Conservation (phyloP, 2,329 filamentous ascomycete species). For the Aciculosporium take region DNA sequence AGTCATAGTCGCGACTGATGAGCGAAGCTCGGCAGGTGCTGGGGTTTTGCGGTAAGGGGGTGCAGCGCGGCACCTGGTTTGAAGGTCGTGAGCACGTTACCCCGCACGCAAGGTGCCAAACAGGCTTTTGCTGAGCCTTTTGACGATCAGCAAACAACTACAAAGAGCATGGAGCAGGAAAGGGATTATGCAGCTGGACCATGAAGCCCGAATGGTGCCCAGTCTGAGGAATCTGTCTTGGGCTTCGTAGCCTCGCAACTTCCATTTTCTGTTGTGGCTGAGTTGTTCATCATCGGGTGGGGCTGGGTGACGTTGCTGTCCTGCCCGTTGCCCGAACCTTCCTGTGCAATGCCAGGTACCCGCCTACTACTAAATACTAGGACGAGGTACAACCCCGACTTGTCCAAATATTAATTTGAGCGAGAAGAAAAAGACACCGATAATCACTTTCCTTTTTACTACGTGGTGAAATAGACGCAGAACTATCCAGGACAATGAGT, state of each 20-base stretch:
- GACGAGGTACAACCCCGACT: no score
- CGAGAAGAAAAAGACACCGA: no score
- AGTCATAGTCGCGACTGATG: slow-evolving; percentile 13
- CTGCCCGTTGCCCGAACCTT: not conserved
- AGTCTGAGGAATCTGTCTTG: not conserved
- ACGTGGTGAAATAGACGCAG: no score
- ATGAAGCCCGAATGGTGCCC: not conserved
- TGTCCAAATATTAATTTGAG: no score
- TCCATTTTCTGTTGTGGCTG: not conserved
- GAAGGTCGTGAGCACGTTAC: not conserved
- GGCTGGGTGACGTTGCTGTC: not conserved
- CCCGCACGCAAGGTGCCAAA: not conserved
- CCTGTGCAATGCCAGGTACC: not conserved
- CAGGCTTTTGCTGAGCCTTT: not conserved
- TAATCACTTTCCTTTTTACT: no score
- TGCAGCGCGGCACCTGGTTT: slow-evolving; percentile 1
- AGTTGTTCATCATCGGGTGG: slow-evolving; percentile 3
- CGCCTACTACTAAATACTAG: no score
- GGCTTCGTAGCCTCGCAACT: not conserved
- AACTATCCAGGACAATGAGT: no score
- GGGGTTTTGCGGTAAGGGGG: slow-evolving; percentile 1
- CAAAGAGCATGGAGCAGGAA: not conserved
- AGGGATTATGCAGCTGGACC: not conserved
- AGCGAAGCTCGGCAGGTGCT: slow-evolving; percentile 4
- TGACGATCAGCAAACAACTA: not conserved